Percentiles rank a stretch among this genome's conserved stretches.
These are phyloP conservation scores for Linderniella brevidens DNA, from an alignment of 257 asterid genomes.

Conservation along the genomic window DNA sequence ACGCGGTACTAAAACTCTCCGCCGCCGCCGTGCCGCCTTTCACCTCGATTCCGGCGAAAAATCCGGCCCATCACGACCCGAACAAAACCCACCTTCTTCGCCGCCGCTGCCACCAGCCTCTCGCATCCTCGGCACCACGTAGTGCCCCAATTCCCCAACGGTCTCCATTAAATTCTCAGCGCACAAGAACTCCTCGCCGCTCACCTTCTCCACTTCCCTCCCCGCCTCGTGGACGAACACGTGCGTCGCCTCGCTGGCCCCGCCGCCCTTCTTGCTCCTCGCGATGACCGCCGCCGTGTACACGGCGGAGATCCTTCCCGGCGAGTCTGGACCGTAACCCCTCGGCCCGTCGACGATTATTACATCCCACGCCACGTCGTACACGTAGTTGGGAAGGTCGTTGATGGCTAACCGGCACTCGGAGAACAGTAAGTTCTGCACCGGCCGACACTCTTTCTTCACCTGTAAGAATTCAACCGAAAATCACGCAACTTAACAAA, in stretches of 20 bases:
- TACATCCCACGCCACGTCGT: slow-evolving; percentile 82
- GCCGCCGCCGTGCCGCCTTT: too few species aligned
- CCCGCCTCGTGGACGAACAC: slow-evolving; percentile 38
- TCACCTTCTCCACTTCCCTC: slow-evolving; percentile 30
- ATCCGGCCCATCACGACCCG: too few species aligned
- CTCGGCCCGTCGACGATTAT: slow-evolving; percentile 67
- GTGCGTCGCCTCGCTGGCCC: slow-evolving; percentile 19
- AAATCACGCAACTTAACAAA: too few species aligned
- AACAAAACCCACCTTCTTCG: too few species aligned
- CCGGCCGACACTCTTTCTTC: slow-evolving; percentile 42
- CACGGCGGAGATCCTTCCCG: slow-evolving; percentile 65
- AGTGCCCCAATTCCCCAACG: too few species aligned
- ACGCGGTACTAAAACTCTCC: too few species aligned
- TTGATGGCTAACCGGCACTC: slow-evolving; percentile 65
- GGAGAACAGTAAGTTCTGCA: slow-evolving; percentile 68
- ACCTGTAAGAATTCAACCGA: neutral
- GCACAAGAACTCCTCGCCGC: slow-evolving; percentile 39
- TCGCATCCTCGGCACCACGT: too few species aligned
- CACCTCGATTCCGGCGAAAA: too few species aligned
- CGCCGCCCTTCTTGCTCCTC: slow-evolving; percentile 44
- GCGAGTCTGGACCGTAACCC: slow-evolving; percentile 35
- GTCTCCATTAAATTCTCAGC: slow-evolving; percentile 12
- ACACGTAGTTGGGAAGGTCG: slow-evolving; percentile 71
- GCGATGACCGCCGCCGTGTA: slow-evolving; percentile 74
- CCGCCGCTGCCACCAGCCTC: too few species aligned